A percentile compares a stretch with the other conserved stretches of the same genome.
Conservation (phyloP, 139 green algal species). For the Tetratostichococcus sp. region DNA sequence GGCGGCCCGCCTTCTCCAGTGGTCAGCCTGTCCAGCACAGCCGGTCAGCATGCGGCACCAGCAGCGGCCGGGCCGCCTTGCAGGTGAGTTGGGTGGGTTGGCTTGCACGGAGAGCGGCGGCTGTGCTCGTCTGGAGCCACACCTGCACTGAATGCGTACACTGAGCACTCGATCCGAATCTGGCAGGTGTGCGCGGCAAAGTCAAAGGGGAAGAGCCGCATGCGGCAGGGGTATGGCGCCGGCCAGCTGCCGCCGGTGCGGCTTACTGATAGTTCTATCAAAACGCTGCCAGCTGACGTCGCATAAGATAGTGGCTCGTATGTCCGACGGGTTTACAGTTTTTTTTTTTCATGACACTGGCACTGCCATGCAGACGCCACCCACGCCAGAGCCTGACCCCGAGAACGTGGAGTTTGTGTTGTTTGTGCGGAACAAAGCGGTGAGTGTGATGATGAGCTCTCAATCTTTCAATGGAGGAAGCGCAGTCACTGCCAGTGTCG, state of each 20-base stretch:
- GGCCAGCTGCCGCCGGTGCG: background rate
- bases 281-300: no score
- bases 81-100: background rate
- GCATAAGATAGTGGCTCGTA: no score
- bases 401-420: constrained; percentile 14
- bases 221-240: constrained; percentile 1
- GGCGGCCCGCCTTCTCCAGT: background rate
- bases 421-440: constrained; percentile 4
- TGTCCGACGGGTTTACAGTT: no score
- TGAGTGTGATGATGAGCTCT: background rate
- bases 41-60: background rate
- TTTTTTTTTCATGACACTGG: no score
- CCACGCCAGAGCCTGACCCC: constrained; percentile 7
- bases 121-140: no score
- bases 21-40: background rate
- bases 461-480: no score
- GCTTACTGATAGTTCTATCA: no score
- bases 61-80: background rate
- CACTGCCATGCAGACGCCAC: background rate
- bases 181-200: constrained; percentile 18
- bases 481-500: no score
- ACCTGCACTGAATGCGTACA: no score
- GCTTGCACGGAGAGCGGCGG: no score
- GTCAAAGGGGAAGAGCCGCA: constrained; percentile 15
- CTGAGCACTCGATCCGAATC: no score